Conservation (phyloP, 2,329 filamentous ascomycete genomes). For the Scedosporium apiospermum region DNA sequence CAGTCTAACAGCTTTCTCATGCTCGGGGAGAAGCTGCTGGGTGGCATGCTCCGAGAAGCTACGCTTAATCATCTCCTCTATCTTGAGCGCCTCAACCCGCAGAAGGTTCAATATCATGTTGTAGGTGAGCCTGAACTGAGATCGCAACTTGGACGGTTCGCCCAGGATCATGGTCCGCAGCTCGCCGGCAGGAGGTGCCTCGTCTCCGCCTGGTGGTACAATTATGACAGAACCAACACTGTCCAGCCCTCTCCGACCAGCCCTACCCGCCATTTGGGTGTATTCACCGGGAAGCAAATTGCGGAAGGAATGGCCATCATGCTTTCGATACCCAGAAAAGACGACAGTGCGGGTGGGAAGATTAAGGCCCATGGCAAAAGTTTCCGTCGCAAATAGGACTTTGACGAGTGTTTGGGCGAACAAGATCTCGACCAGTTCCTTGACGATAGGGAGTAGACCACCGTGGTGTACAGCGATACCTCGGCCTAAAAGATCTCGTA, state of each 20-base stretch:
- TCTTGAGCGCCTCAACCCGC: conserved; percentile 91
- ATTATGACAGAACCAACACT: conserved; percentile 92
- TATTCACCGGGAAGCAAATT: conserved; percentile 92
- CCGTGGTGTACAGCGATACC: conserved; percentile 96
- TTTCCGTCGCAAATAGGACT: conserved; percentile 94
- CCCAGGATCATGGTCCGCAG: conserved; percentile 92
- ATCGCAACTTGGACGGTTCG: conserved; percentile 87
- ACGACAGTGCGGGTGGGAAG: conserved; percentile 92
- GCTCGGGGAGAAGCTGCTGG: conserved; percentile 85
- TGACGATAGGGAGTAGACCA: conserved; percentile 88
- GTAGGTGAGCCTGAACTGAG: conserved; percentile 94
- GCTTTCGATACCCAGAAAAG: conserved; percentile 94
- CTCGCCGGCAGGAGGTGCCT: conserved; percentile 76
- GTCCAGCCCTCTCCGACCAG: conserved; percentile 85
- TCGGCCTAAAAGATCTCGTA: conserved; percentile 74
- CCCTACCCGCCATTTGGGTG: conserved; percentile 95
- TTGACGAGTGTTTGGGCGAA: conserved; percentile 95
- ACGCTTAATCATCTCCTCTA: conserved; percentile 99
- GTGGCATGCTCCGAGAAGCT: conserved; percentile 98
- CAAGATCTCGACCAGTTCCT: conserved; percentile 93
- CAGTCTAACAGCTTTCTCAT: conserved; percentile 87
- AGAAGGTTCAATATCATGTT: conserved; percentile 98
- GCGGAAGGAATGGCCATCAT: conserved; percentile 85
- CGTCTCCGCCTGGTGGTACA: conserved; percentile 70
- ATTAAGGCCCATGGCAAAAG: conserved; percentile 97